Percentiles rank a stretch among this genome's conserved stretches.
Evolutionary conservation across 306 rosid species (phyloP).

Genomic region (Amphicarpaea edgeworthii): DNA sequence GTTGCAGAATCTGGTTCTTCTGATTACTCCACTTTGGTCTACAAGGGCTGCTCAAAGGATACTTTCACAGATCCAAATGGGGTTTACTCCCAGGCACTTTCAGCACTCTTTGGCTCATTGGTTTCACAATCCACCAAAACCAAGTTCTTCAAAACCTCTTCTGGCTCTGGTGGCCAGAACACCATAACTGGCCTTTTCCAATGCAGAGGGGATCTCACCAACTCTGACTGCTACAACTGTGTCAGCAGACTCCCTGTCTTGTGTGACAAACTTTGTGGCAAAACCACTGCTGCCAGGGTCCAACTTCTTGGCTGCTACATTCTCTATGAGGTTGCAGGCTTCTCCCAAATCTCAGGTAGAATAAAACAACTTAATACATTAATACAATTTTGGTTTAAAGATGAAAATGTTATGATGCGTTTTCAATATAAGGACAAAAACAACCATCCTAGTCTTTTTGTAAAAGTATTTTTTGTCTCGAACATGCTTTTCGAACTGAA

Average conservation of each 20-base stretch:
- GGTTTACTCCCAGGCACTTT: conserved; percentile 80
- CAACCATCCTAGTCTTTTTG: too few relatives aligned
- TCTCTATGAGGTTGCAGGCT: conserved; percentile 80
- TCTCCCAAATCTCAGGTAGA: conserved; percentile 82
- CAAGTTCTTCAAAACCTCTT: conserved; percentile 74
- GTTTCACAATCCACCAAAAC: conserved; percentile 80
- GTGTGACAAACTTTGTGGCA: conserved; percentile 74
- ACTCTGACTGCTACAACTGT: conserved; percentile 78
- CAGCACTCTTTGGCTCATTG: conserved; percentile 77
- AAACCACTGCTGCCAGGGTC: conserved; percentile 77
- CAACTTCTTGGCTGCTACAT: conserved; percentile 86
- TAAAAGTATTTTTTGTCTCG: too few relatives aligned
- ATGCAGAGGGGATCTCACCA: conserved; percentile 89
- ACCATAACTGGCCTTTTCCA: conserved; percentile 81
- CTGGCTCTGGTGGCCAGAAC: conserved; percentile 74
- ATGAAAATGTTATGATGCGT: too few relatives aligned
- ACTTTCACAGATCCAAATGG: conserved; percentile 85
- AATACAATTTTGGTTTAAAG: too few relatives aligned
- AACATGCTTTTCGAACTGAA: too few relatives aligned
- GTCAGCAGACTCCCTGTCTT: conserved; percentile 79
- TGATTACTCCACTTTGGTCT: conserved; percentile 71
- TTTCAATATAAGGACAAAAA: too few relatives aligned
- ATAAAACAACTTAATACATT: too few relatives aligned
- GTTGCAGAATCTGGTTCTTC: conserved; percentile 60
- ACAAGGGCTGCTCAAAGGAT: conserved; percentile 93